Evolutionary conservation across 352 stramenopile species (phyloP).

Genomic region (Pseudoperonospora humuli): DNA sequence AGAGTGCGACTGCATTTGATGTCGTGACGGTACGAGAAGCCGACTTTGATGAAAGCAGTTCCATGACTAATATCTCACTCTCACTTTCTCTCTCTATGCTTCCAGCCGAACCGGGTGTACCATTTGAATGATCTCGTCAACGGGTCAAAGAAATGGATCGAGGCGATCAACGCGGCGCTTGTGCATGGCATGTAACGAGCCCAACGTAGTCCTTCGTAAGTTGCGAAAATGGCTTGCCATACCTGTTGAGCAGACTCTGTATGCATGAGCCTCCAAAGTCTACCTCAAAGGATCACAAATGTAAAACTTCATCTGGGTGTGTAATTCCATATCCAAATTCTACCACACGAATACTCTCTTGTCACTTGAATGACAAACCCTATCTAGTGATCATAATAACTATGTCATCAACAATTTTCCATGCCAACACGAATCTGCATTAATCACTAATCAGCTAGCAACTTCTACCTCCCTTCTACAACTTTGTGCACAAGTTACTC

Average conservation of each 20-base stretch:
- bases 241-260: conserved; percentile 30
- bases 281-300: conserved; percentile 13
- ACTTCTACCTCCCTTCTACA: background rate
- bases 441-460: conserved; percentile 5
- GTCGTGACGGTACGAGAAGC: conserved; percentile 59
- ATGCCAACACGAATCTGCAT: conserved; percentile 29
- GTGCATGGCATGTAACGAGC: conserved; percentile 48
- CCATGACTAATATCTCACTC: background rate
- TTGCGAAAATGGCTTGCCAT: conserved; percentile 15
- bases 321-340: background rate
- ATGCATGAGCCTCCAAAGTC: conserved; percentile 10
- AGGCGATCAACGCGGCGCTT: conserved; percentile 80
- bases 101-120: conserved; percentile 79
- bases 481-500: conserved; percentile 64
- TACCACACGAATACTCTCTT: background rate
- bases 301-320: conserved; percentile 9
- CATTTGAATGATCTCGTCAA: conserved; percentile 86
- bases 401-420: conserved; percentile 10
- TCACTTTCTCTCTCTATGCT: conserved; percentile 2
- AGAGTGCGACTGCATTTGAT: conserved; percentile 79
- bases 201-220: conserved; percentile 9
- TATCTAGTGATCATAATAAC: too few species aligned
- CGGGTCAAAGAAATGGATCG: conserved; percentile 86
- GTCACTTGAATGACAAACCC: too few species aligned
- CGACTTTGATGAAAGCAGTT: background rate